Evolutionary conservation across 306 rosid species (phyloP), one percentile per base, ranked within the genome.

Genomic region (Carpinus viminea): DNA sequence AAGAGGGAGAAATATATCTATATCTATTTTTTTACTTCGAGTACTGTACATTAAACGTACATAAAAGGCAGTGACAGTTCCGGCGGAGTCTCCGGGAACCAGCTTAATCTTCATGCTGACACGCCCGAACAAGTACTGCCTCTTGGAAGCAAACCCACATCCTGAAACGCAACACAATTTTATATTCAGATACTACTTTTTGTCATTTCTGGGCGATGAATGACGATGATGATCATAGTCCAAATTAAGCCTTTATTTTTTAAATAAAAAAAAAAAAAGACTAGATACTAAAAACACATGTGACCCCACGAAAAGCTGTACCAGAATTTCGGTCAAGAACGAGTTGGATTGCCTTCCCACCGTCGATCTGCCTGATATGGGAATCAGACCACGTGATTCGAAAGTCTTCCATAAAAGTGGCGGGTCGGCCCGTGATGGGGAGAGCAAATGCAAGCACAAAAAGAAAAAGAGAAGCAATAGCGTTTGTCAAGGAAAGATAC

Each of bases 41-140:
- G 17, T 34, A 2, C 1, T 1, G 21, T 51, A 8, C 31, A n/a
- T n/a, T 46, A 5, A 65, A 83, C 84, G 47, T 74, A 95, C 98
- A 77, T 95, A 95, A 75, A 95, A 95, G 56, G 98, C 98, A 8
- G 98, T 92, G 59, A 95, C 98, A 0, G 98, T 95, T 43, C 98
- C 98, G 1, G 98, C 98, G 26, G 98, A 95, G 81, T 95, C 98
- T 20, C 97, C 98, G 0, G 96, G 90, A 41, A 92, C 43, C 72
- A 95, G 97, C 81, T 95, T 95, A 92, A 95, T 90, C 91, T 92
- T 92, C 96, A 95, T 95, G 90, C 97, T 95, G 73, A 92, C 95
- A 56, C 92, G 96, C 3, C 98, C 98, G 53, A 91, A 95, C 84
- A 95, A 65, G 86, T 90, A 92, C 78, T 90, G 86, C 6, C 28